Evolutionary conservation across 306 rosid genomes (phyloP), one percentile per base, ranked within the genome.

Genomic region (Dalbergia cochinchinensis): DNA sequence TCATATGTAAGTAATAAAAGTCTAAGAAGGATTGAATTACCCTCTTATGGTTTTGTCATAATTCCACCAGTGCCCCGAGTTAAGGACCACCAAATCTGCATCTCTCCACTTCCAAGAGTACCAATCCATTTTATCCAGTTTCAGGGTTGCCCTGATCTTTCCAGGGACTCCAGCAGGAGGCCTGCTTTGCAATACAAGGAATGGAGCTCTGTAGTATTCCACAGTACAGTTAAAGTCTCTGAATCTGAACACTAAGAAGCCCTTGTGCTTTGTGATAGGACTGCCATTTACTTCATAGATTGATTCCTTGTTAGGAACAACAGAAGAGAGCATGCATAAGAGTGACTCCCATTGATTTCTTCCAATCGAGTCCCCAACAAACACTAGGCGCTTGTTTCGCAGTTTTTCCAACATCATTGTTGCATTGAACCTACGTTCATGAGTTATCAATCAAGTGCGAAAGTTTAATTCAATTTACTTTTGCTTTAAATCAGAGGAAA

Each of bases 311-410:
- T 91, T 65, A 19, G 90, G 67, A 67, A 91, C 86, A 68, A 54
- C 97, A 67, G 98, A 89, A 57, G 98, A 88, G 35, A 94, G 93
- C 94, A 94, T 79, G 91, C 98, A 94, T 20, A 94, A 79, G 74
- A 94, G 84, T 42, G 98, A 94, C 69, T 94, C 98, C 98, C 98
- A 94, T 85, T 94, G 98, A 79, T 94, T 94, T 86, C 98, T 86
- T 57, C 98, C 98, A 10, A 94, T 94, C 31, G 98, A 94, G 73
- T 92, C 98, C 4, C 98, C 98, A 53, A 85, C 93, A 69, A 94
- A 94, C 35, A 88, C 98, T 39, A 92, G 78, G 6, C 97, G 85
- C 71, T 92, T 94, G 87, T 86, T 85, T 19, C 88, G 69, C 60
- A 94, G 78, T 47, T 88, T 94, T 74, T 92, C 97, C 83, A 94